phyloP scores from a whole-genome alignment of 495 filamentous ascomycete species.

The Penicilliopsis zonata region DNA sequence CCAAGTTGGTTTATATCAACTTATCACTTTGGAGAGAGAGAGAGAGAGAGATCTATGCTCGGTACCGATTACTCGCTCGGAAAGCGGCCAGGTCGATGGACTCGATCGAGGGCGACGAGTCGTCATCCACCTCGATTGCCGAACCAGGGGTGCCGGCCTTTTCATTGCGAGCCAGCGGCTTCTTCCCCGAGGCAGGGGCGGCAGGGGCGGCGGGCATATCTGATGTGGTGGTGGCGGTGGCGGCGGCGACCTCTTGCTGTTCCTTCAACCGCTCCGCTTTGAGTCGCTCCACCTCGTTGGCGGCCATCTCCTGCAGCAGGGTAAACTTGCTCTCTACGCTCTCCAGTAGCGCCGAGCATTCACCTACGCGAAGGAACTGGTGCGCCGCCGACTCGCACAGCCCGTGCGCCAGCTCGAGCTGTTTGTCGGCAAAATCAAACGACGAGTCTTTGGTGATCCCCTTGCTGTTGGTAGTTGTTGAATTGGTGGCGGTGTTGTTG shows the following conservation, averaged over 20 bases:
- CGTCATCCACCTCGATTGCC: slow-evolving; percentile 33
- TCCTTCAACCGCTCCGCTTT: slow-evolving; percentile 21
- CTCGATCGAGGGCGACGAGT: slow-evolving; percentile 20
- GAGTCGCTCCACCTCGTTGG: slow-evolving; percentile 28
- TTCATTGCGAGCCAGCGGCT: too few species aligned
- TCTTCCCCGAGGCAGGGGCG: too few species aligned
- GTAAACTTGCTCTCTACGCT: slow-evolving; percentile 49
- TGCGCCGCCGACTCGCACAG: slow-evolving; percentile 79
- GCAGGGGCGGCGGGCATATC: background rate
- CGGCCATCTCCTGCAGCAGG: slow-evolving; percentile 25
- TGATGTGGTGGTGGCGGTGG: slow-evolving; percentile 7
- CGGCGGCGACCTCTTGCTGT: slow-evolving; percentile 8
- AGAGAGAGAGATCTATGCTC: too few species aligned
- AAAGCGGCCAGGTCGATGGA: slow-evolving; percentile 32
- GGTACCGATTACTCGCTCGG: slow-evolving; percentile 11
- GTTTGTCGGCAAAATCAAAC: slow-evolving; percentile 64
- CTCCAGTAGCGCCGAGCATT: slow-evolving; percentile 61
- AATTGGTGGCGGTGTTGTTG: too few species aligned
- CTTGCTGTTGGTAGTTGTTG: too few species aligned
- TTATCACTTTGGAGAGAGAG: too few species aligned
- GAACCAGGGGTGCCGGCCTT: background rate
- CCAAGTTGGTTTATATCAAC: too few species aligned
- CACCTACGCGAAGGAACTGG: slow-evolving; percentile 73
- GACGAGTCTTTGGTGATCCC: slow-evolving; percentile 15
- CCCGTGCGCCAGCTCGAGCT: slow-evolving; percentile 63